Conservation (phyloP, 371 early-diverging fungal species). For the Syncephalastrum monosporum region DNA sequence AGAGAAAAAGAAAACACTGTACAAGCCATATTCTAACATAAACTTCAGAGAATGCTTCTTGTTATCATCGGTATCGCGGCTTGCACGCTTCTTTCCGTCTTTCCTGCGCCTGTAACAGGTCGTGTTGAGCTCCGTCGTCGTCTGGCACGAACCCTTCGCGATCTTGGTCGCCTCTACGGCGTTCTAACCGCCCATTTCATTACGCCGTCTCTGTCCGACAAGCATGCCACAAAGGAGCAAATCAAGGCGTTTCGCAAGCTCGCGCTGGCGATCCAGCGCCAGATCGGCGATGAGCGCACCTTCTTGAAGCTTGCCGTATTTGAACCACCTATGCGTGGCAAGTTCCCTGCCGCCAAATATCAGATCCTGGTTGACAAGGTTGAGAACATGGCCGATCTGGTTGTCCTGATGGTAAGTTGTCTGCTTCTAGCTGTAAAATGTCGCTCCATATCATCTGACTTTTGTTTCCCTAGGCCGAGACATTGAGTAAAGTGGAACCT, state of each 20-base stretch:
- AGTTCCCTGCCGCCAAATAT: constrained; percentile 29
- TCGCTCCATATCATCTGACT: neutral
- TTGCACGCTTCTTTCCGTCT: constrained; percentile 23
- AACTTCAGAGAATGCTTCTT: constrained; percentile 29
- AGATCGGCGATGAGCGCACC: constrained; percentile 28
- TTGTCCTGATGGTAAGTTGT: constrained; percentile 26
- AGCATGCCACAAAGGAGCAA: constrained; percentile 10
- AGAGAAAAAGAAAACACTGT: neutral
- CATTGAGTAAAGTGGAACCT: constrained; percentile 12
- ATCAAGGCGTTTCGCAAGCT: constrained; percentile 21
- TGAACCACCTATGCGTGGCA: constrained; percentile 38
- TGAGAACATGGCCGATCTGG: constrained; percentile 38
- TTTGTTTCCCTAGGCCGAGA: constrained; percentile 15
- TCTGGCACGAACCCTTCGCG: constrained; percentile 28
- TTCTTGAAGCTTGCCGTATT: constrained; percentile 23
- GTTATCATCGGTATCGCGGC: constrained; percentile 38
- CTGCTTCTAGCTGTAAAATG: neutral
- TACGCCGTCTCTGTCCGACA: constrained; percentile 6
- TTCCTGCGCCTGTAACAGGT: constrained; percentile 32
- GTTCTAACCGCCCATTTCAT: constrained; percentile 18
- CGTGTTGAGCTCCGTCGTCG: constrained; percentile 40
- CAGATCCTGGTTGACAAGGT: constrained; percentile 22
- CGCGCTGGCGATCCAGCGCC: constrained; percentile 25
- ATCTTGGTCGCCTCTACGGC: constrained; percentile 31
- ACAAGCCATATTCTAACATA: neutral